Evolutionary conservation across 148 eudicot genomes (phyloP).

Genomic region (Limonium bicolor): DNA sequence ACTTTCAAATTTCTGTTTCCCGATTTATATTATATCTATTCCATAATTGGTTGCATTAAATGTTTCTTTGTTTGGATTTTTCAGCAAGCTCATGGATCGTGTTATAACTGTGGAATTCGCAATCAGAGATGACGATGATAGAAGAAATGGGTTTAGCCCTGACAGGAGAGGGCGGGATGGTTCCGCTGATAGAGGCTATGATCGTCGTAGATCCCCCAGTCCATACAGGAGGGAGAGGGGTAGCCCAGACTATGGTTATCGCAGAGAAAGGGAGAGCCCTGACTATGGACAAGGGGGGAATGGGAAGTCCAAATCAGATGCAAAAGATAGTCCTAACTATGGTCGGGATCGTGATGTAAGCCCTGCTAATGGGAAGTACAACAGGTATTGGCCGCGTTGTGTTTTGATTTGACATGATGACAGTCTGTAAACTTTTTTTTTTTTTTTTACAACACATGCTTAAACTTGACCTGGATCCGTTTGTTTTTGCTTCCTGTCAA

Average conservation of each 20-base stretch:
- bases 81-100: slow-evolving; percentile 65
- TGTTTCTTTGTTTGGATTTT: background rate
- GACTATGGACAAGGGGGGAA: slow-evolving; percentile 53
- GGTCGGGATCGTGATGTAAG: slow-evolving; percentile 34
- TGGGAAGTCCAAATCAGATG: slow-evolving; percentile 19
- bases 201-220: slow-evolving; percentile 23
- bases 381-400: no score
- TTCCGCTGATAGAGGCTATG: slow-evolving; percentile 20
- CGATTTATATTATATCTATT: background rate
- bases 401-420: no score
- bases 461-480: no score
- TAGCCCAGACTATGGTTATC: slow-evolving; percentile 32
- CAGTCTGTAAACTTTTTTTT: no score
- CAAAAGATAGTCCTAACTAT: slow-evolving; percentile 33
- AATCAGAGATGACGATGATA: slow-evolving; percentile 57
- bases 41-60: background rate
- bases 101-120: slow-evolving; percentile 77
- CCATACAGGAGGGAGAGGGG: slow-evolving; percentile 31
- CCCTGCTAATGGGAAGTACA: slow-evolving; percentile 31
- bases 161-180: slow-evolving; percentile 44
- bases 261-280: slow-evolving; percentile 40
- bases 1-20: background rate
- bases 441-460: no score
- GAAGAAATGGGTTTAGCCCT: slow-evolving; percentile 26
- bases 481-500: no score